Evolutionary conservation across 225 moss, liverwort and hornwort species (phyloP), one percentile per base, ranked within the genome.

Genomic region (Bryoerythrophyllum caledonicum): DNA sequence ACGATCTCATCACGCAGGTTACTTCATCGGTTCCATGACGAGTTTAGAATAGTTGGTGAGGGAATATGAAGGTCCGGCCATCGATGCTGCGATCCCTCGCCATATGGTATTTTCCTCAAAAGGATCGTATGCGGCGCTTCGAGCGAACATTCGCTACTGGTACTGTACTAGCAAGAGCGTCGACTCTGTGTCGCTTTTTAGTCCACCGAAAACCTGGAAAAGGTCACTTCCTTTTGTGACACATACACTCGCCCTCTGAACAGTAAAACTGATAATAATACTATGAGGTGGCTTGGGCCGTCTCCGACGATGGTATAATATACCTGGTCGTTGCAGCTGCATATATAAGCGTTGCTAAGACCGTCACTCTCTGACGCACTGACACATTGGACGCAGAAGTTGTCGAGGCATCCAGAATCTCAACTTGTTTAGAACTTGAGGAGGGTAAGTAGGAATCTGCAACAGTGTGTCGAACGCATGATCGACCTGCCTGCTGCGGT

Each of bases 391-490:
- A 34, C 34, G 34, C 81, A 81, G 74, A 59, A 63, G 6, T 52
- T 82, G 78, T 82, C 78, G 65, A 40, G 60, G 60, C 35, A 26
- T 32, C 5, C 32, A 5, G 32, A 32, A 32, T 32, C 32, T 32
- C 4, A 32, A 32, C 32, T 32, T 32, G 32, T 57, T 19, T 72
- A 41, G 26, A 41, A 71, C 34, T 34, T 54, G 9, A 25, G n/a
- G 16, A 13, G n/a, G 20, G 28, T 40, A 59, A 59, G 43, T 12
- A 20, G 43, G 48, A 72, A 60, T 32, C 26, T 58, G 58, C 27
- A 26, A 71, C 58, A 49, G 23, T 23, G 10, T 34, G 61, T 73
- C 34, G 80, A 73, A 24, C 70, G 63, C 68, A 80, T 80, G 73
- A 49, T 49, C 48, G 48, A 76, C 80, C 73, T 53, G 5, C 32